Conservation (phyloP, 2,329 filamentous ascomycete genomes). For the Pseudofabraea citricarpa region DNA sequence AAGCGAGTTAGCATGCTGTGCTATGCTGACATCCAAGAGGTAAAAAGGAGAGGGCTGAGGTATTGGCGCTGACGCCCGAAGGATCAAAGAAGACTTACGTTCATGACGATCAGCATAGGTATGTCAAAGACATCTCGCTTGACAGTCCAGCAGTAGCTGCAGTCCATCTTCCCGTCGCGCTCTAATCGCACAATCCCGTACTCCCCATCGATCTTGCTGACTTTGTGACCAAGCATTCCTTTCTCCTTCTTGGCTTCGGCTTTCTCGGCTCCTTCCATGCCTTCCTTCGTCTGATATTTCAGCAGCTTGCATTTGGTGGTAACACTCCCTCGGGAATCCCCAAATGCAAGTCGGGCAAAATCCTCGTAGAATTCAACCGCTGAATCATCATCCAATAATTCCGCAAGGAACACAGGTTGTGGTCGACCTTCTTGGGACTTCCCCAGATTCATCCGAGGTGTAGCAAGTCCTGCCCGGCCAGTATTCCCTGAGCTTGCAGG, state of each 20-base stretch:
- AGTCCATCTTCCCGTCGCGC: constrained; percentile 87
- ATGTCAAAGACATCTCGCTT: constrained; percentile 97
- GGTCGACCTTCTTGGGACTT: constrained; percentile 41
- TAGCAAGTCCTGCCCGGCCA: constrained; percentile 40
- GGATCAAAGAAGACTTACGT: constrained; percentile 60
- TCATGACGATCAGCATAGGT: constrained; percentile 97
- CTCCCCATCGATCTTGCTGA: constrained; percentile 63
- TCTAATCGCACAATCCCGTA: constrained; percentile 78
- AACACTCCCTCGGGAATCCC: constrained; percentile 80
- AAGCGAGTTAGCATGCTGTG: no score
- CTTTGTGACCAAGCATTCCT: constrained; percentile 43
- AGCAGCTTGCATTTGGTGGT: constrained; percentile 80
- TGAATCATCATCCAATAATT: constrained; percentile 88
- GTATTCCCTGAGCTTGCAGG: constrained; percentile 24
- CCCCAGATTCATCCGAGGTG: constrained; percentile 42
- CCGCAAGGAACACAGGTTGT: constrained; percentile 84
- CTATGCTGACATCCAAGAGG: no score
- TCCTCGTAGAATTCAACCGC: constrained; percentile 95
- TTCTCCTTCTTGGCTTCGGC: constrained; percentile 17
- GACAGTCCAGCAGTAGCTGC: constrained; percentile 94
- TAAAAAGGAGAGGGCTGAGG: no score
- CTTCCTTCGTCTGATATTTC: constrained; percentile 79
- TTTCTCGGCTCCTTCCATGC: constrained; percentile 16
- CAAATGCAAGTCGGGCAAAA: constrained; percentile 88
- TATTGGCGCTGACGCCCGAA: no score